Conservation (phyloP, 805 yeast genomes). For the Saccharomycopsis sp. region DNA sequence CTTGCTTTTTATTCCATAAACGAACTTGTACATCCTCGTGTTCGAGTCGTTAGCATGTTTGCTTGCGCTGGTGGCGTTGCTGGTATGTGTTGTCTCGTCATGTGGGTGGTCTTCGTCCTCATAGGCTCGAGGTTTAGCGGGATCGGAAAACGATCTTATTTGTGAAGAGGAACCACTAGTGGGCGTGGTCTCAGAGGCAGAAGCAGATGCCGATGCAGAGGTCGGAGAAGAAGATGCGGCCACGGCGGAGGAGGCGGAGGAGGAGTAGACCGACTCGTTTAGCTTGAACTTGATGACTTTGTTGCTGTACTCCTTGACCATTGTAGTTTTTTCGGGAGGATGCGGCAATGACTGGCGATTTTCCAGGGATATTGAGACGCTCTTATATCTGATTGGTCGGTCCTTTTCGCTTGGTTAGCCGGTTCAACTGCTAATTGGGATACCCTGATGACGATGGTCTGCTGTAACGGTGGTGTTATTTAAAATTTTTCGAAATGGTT, state of each 20-base stretch:
- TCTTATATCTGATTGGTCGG: not conserved
- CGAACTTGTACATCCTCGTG: constrained; percentile 1
- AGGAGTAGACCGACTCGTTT: not conserved
- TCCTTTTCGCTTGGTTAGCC: too few species aligned
- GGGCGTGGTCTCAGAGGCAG: not conserved
- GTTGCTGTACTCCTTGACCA: not conserved
- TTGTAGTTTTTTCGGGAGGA: not conserved
- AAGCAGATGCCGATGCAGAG: not conserved
- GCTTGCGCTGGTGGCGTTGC: not conserved
- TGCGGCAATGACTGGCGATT: not conserved
- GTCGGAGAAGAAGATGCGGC: not conserved
- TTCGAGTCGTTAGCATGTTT: not conserved
- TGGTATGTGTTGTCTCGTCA: not conserved
- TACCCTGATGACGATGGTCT: not conserved
- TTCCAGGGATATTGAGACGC: not conserved
- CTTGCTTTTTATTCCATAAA: not conserved
- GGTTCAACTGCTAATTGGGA: too few species aligned
- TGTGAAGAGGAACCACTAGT: not conserved
- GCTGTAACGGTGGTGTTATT: not conserved
- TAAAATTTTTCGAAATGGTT: not conserved
- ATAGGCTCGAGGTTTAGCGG: not conserved
- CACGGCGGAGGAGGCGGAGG: not conserved
- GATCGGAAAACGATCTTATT: not conserved
- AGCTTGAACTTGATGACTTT: constrained; percentile 1
- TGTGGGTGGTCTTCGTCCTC: not conserved